A percentile compares a stretch with the other conserved stretches of the same genome.
Evolutionary conservation across 1,284 basidiomycete genomes (phyloP).

Genomic region (Austroboletus novae-zelandiae): DNA sequence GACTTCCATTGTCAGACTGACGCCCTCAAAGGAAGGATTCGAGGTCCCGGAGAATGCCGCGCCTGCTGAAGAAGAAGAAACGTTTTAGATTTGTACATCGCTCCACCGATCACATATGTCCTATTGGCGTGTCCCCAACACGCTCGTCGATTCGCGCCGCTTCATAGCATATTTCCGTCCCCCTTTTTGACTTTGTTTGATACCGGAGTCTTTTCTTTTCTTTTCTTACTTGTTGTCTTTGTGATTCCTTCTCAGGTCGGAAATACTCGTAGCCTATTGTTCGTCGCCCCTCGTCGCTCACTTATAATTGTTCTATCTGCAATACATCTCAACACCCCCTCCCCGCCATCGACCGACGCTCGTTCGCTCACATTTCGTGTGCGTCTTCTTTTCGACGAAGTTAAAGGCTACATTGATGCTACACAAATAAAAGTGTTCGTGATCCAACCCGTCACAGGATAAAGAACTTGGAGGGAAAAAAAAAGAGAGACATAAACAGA

Average conservation of each 20-base stretch:
- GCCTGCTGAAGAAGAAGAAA: conserved; percentile 57
- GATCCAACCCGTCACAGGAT: conserved; percentile 10
- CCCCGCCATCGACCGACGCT: not conserved
- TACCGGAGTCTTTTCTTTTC: conserved; percentile 1
- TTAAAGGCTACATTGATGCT: conserved; percentile 32
- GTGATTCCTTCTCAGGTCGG: conserved; percentile 1
- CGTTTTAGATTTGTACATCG: conserved; percentile 38
- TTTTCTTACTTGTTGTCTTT: no score
- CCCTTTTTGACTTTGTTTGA: conserved; percentile 7
- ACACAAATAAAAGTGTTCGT: conserved; percentile 19
- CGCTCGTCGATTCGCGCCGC: conserved; percentile 13
- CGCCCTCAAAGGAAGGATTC: conserved; percentile 56
- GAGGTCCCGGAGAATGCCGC: conserved; percentile 60
- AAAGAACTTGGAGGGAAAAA: not conserved
- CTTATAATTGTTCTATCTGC: conserved; percentile 28
- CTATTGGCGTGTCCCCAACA: conserved; percentile 11
- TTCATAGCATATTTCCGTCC: conserved; percentile 9
- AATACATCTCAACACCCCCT: conserved; percentile 25
- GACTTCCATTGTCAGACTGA: conserved; percentile 8
- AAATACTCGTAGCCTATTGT: conserved; percentile 20
- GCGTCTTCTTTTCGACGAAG: conserved; percentile 7
- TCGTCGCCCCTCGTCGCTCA: conserved; percentile 15
- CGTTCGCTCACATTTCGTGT: not conserved
- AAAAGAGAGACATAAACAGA: not conserved
- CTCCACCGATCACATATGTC: not conserved